Percentiles rank a stretch among this genome's conserved stretches.
These are phyloP conservation scores for Balakata baccata DNA, from an alignment of 345 rosid species.

Conservation along the genomic window DNA sequence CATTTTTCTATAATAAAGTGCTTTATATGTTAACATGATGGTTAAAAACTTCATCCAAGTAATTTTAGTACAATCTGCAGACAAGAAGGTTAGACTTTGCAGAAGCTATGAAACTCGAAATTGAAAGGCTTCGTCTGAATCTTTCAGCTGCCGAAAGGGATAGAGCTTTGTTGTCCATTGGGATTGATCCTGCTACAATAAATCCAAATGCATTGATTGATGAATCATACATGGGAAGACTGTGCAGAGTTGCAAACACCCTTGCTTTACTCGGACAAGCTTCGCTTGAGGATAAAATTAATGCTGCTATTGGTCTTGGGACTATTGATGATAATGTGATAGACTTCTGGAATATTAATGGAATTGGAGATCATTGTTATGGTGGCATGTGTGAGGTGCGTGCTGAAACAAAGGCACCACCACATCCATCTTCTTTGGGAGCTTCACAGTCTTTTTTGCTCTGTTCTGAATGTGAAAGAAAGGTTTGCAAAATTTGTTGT, in stretches of 20 bases:
- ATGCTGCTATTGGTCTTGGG: conserved; percentile 73
- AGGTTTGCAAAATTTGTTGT: conserved; percentile 79
- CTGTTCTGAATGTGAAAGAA: conserved; percentile 68
- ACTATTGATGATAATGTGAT: conserved; percentile 47
- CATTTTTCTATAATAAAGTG: background rate
- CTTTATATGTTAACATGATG: conserved; percentile 14
- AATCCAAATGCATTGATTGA: conserved; percentile 76
- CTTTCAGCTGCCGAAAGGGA: conserved; percentile 97
- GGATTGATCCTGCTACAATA: conserved; percentile 89
- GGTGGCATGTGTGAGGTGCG: conserved; percentile 65
- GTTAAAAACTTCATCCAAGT: conserved; percentile 8
- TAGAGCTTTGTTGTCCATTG: conserved; percentile 80
- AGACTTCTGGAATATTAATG: conserved; percentile 79
- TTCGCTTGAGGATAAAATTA: conserved; percentile 75
- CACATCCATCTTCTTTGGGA: conserved; percentile 37
- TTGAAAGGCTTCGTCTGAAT: conserved; percentile 79
- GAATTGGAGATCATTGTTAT: conserved; percentile 59
- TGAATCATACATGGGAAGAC: conserved; percentile 65
- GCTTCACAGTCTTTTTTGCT: conserved; percentile 42
- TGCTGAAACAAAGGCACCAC: conserved; percentile 49
- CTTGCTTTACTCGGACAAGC: conserved; percentile 85
- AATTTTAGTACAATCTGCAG: conserved; percentile 37
- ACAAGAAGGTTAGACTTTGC: conserved; percentile 57
- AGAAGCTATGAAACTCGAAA: conserved; percentile 88
- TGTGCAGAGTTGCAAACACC: conserved; percentile 60